Evolutionary conservation across 1,139 yeast genomes (phyloP).

Genomic region (Kurtzmaniella natalensis): DNA sequence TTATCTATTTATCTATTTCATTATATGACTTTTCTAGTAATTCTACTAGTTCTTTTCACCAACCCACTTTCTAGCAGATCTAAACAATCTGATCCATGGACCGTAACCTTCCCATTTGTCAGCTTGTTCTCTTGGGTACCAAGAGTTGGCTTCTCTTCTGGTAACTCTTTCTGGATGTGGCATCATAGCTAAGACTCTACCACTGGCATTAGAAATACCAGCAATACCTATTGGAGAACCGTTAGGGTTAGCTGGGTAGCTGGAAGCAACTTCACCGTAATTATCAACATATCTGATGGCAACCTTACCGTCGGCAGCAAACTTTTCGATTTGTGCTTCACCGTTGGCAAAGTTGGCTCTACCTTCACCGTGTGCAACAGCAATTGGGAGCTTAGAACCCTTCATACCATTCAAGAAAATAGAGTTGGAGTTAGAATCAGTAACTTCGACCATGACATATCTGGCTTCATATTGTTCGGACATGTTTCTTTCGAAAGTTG

Average conservation of each 20-base stretch:
- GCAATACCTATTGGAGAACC: conserved; percentile 94
- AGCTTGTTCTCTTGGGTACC: conserved; percentile 74
- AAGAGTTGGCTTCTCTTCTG: conserved; percentile 84
- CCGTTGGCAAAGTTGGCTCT: conserved; percentile 63
- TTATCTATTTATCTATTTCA: conserved; percentile 1
- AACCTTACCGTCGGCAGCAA: conserved; percentile 48
- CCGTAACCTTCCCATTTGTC: conserved; percentile 68
- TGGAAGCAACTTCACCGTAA: conserved; percentile 77
- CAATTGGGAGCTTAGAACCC: conserved; percentile 90
- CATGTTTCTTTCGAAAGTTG: conserved; percentile 84
- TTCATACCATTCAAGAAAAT: conserved; percentile 87
- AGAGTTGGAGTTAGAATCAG: conserved; percentile 51
- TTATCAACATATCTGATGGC: conserved; percentile 84
- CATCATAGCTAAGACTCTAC: conserved; percentile 97
- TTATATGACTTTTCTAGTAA: too few species aligned
- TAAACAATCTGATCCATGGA: conserved; percentile 94
- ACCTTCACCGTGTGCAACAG: conserved; percentile 99
- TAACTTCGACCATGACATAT: conserved; percentile 81
- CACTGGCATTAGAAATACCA: conserved; percentile 85
- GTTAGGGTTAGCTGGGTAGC: conserved; percentile 92
- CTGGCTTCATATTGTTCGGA: conserved; percentile 98
- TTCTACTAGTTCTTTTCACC: conserved; percentile 35
- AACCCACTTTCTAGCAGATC: conserved; percentile 95
- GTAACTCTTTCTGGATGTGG: conserved; percentile 98
- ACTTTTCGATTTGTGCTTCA: conserved; percentile 37